phyloP scores from a whole-genome alignment of 2,329 filamentous ascomycete species.

The Metarhizium rileyi region DNA sequence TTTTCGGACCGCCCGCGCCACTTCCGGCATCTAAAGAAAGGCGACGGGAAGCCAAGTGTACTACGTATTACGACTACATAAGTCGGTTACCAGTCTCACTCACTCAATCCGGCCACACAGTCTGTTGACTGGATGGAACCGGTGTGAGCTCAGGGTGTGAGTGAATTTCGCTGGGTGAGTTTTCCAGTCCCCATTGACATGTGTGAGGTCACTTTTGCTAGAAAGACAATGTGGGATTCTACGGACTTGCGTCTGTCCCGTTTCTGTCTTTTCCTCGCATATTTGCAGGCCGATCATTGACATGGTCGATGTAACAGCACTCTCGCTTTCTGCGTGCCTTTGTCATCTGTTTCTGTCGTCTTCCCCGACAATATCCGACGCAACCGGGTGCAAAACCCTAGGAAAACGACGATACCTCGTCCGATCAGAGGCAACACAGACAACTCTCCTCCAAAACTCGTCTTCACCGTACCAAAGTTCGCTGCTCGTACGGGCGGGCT shows the following conservation, averaged over 20 bases:
- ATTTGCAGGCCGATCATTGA: conserved; percentile 8
- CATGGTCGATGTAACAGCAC: neutral
- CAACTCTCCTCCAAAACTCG: neutral
- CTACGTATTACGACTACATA: neutral
- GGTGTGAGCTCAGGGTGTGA: neutral
- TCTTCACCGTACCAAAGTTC: too few species aligned
- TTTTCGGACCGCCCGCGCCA: conserved; percentile 12
- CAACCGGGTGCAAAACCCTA: neutral
- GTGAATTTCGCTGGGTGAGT: conserved; percentile 2
- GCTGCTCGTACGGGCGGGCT: too few species aligned
- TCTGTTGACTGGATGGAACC: neutral
- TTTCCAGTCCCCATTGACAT: neutral
- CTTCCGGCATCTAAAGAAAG: conserved; percentile 7
- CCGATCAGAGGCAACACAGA: neutral
- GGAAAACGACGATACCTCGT: neutral
- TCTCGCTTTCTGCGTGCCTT: conserved; percentile 1
- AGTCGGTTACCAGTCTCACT: neutral
- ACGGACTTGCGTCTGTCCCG: neutral
- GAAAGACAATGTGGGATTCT: neutral
- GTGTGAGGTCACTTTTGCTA: neutral
- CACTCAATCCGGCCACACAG: neutral
- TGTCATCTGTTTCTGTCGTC: conserved; percentile 10
- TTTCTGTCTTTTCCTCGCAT: neutral
- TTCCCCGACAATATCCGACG: conserved; percentile 11
- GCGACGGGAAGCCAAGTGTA: conserved; percentile 2